phyloP scores from a whole-genome alignment of 1,139 yeast genomes.

The Hyphopichia burtonii region DNA sequence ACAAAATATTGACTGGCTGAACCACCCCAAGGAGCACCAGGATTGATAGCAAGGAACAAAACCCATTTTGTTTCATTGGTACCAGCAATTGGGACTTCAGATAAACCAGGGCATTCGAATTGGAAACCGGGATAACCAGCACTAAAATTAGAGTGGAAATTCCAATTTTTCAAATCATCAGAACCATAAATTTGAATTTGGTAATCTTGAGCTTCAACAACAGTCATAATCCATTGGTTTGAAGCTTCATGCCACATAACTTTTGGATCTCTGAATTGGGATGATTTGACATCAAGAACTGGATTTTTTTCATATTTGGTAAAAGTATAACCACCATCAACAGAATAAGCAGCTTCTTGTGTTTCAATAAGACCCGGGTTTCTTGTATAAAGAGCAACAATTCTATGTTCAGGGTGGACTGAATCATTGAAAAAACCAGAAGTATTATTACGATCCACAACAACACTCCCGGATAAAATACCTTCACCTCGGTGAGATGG shows the following conservation, averaged over 20 bases:
- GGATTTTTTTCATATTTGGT: conserved; percentile 26
- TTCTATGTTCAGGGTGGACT: conserved; percentile 22
- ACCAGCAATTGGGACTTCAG: conserved; percentile 20
- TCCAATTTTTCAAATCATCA: conserved; percentile 26
- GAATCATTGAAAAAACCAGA: conserved; percentile 28
- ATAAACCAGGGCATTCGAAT: conserved; percentile 37
- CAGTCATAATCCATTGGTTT: conserved; percentile 32
- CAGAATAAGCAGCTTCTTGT: conserved; percentile 30
- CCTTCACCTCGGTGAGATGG: conserved; percentile 22
- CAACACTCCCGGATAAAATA: conserved; percentile 33
- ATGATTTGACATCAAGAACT: conserved; percentile 23
- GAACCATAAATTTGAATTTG: conserved; percentile 28
- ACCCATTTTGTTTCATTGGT: conserved; percentile 24
- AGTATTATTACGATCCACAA: conserved; percentile 32
- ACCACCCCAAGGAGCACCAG: conserved; percentile 38
- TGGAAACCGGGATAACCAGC: conserved; percentile 33
- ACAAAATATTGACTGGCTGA: conserved; percentile 34
- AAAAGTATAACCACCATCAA: conserved; percentile 34
- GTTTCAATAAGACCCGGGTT: conserved; percentile 17
- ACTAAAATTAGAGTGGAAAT: conserved; percentile 23
- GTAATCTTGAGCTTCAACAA: conserved; percentile 30
- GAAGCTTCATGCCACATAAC: conserved; percentile 33
- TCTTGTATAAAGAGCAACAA: conserved; percentile 34
- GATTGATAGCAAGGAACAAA: conserved; percentile 31
- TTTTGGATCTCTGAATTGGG: conserved; percentile 39